phyloP scores from a whole-genome alignment of 805 yeast genomes.

The Metschnikowia continentalis region DNA sequence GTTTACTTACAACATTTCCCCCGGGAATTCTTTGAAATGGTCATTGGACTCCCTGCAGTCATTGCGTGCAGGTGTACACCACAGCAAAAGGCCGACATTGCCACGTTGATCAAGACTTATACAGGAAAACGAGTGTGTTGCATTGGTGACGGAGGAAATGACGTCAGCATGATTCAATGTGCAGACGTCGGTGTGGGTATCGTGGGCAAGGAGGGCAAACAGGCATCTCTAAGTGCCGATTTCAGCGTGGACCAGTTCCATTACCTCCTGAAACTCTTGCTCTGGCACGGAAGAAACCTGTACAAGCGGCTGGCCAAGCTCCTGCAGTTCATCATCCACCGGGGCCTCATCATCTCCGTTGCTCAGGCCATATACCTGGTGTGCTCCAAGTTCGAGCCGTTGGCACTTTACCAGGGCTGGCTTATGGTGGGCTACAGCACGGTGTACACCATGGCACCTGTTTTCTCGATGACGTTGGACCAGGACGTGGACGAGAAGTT shows the following conservation, averaged over 20 bases:
- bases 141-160: conserved; percentile 99
- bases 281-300: conserved; percentile 98
- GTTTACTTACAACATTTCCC: conserved; percentile 59
- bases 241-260: conserved; percentile 91
- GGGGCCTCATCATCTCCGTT: conserved; percentile 90
- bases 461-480: conserved; percentile 86
- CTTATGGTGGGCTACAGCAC: conserved; percentile 98
- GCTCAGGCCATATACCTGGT: conserved; percentile 93
- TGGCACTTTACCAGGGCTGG: conserved; percentile 94
- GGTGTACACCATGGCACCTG: conserved; percentile 96
- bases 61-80: conserved; percentile 98
- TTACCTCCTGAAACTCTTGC: conserved; percentile 74
- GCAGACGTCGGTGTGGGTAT: conserved; percentile 99
- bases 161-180: conserved; percentile 97
- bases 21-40: conserved; percentile 73
- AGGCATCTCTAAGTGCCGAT: conserved; percentile 96
- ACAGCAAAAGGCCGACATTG: conserved; percentile 96
- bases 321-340: conserved; percentile 93
- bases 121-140: conserved; percentile 94
- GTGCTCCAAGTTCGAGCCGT: conserved; percentile 83
- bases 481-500: conserved; percentile 86
- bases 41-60: conserved; percentile 83
- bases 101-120: conserved; percentile 65
- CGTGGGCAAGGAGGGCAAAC: conserved; percentile 97
- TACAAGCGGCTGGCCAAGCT: conserved; percentile 93